Conservation (phyloP, 2,329 filamentous ascomycete genomes). For the Colletotrichum viniferum region DNA sequence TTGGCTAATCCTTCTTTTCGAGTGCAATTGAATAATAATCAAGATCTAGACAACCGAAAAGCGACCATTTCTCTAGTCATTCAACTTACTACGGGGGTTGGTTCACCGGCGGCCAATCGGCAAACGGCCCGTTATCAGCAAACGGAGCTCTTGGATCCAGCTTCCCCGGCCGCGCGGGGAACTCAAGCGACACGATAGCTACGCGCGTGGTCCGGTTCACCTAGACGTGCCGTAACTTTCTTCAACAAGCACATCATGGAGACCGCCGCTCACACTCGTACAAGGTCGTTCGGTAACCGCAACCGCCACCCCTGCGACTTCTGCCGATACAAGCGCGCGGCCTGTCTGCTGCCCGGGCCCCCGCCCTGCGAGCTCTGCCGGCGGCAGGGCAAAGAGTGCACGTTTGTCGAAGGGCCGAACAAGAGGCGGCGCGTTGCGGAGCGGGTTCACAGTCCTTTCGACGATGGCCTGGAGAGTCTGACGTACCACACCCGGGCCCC, state of each 20-base stretch:
- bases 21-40: background rate
- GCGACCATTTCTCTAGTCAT: background rate
- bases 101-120: background rate
- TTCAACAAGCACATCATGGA: slow-evolving; percentile 4
- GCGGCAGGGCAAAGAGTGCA: slow-evolving; percentile 7
- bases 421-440: background rate
- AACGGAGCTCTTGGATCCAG: background rate
- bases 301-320: slow-evolving; percentile 14
- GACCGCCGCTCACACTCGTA: background rate
- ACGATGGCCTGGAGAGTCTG: background rate
- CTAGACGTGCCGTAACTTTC: background rate
- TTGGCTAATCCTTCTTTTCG: background rate
- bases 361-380: slow-evolving; percentile 11
- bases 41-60: background rate
- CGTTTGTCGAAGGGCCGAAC: slow-evolving; percentile 4
- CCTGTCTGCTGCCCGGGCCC: background rate
- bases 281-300: background rate
- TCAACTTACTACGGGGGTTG: background rate
- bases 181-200: background rate
- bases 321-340: slow-evolving; percentile 15
- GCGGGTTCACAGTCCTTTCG: background rate
- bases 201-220: background rate
- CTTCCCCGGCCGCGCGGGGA: background rate
- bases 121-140: background rate
- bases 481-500: background rate